Base-by-base conservation (phyloP, 768 basidiomycete genomes). In the Suillus subalutaceus region DNA sequence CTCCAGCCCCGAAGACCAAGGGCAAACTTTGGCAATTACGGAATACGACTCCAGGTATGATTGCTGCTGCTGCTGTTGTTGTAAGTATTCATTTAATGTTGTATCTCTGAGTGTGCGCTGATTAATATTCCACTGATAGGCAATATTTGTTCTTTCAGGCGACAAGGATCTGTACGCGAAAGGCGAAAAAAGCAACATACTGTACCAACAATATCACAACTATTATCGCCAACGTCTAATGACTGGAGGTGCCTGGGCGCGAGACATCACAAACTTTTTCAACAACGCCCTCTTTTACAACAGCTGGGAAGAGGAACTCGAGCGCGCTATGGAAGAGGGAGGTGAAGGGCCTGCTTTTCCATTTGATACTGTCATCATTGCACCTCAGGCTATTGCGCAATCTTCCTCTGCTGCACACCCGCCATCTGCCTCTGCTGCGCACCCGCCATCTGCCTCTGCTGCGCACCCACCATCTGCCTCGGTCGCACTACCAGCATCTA, bases 111-210 rank as follows among this genome's bases (percentile, higher is more conserved):
- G 50, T 52, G 26, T 30, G 26, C 13, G 15, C 40, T 61, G 13
- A 58, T 30, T 23, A 60, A 12, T 55, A 8, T 52, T 18, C 50
- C 50, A 30, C 15, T 30, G 26, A 3, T 16, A 65, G 65, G 65
- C 65, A 9, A 65, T 65, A 23, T 65, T 65, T 48, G 37, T 57
- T 30, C 64, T 65, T 13, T 65, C 57, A 7, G 64, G 64, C 20
- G 57, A 65, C 40, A 35, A 48, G 30, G 58, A 38, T 30, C 4
- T 65, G 5, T 41, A 61, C 4, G 18, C 20, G 2, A 57, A 43
- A 7, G 57, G 64, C 2, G 35, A 60, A 35, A 57, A 50, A 35
- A 37, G 40, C 35, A 30, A 41, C 2, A 65, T 65, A 26, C 3
- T 40, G 18, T 65, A 65, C 43, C 38, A 44, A 1, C 37, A 61